These are phyloP conservation scores for Sapria himalayana DNA, from an alignment of 345 rosid species.

Conservation along the genomic window DNA sequence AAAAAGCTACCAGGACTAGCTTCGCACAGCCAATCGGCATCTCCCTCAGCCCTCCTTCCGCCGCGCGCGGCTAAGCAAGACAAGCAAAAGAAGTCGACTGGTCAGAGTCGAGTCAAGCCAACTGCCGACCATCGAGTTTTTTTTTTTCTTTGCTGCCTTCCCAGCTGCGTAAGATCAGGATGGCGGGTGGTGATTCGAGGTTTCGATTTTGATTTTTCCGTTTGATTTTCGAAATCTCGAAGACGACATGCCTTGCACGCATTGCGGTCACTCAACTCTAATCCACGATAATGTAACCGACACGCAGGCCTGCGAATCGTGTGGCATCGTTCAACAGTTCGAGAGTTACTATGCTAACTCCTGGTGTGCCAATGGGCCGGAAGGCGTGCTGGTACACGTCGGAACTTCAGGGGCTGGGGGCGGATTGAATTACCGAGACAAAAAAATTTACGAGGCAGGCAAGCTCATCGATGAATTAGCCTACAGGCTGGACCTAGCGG, in stretches of 20 bases:
- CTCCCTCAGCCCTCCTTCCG: too few species aligned
- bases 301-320: constrained; percentile 19
- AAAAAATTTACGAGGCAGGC: constrained; percentile 37
- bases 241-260: constrained; percentile 15
- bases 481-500: constrained; percentile 13
- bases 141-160: too few species aligned
- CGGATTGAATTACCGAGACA: constrained; percentile 25
- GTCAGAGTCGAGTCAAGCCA: too few species aligned
- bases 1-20: too few species aligned
- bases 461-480: constrained; percentile 19
- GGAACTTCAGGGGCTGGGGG: constrained; percentile 48
- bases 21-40: too few species aligned
- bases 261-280: constrained; percentile 25
- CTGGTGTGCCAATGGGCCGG: constrained; percentile 25
- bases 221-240: too few species aligned
- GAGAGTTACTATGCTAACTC: constrained; percentile 27
- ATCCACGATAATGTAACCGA: constrained; percentile 27
- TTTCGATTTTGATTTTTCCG: too few species aligned
- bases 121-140: too few species aligned
- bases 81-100: too few species aligned
- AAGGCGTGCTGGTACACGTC: constrained; percentile 29
- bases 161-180: too few species aligned
- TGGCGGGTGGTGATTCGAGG: too few species aligned
- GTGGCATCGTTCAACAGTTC: constrained; percentile 24
- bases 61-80: too few species aligned